Base-by-base conservation (phyloP, 1,284 basidiomycete genomes). In the Apiotrichum porosum region DNA sequence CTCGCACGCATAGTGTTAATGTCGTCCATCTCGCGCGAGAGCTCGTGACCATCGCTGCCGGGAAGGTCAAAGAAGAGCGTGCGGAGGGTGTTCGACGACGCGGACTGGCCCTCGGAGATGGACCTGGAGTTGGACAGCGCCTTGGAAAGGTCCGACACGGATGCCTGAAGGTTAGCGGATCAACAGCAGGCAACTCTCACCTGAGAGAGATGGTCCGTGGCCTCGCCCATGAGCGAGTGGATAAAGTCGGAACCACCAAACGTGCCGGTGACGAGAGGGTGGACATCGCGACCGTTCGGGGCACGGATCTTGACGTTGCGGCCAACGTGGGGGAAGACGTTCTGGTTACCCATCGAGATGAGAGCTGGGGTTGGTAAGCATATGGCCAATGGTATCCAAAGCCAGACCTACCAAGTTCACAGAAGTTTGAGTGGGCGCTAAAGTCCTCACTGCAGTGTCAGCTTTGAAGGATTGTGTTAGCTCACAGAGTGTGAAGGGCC, bases 261-360 rank as follows among this genome's bases (percentile, higher is more conserved):
- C 0, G 89, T 87, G 9, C 84, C 90, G 3, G 91, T 94, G 12
- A 94, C 85, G 39, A 94, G 77, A 0, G 89, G 90, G 3, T 85
- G 82, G 21, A 91, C 86, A 68, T 76, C 77, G 53, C 80, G 79
- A 4, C 91, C 89, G 52, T 84, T 82, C 0, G 84, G 87, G 21
- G 86, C 83, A 49, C 84, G 83, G 22, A 95, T 77, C 37, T 83
- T 79, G 36, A 86, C 83, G 49, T 85, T 81, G 56, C 88, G 84
- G 12, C 92, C 92, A 30, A 95, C 87, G 63, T 97, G 91, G n/a
- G 82, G 72, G 74, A 95, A 97, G 3, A 95, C 84, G 38, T 91
- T 74, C 2, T 73, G 64, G 63, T 90, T 75, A 0, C 90, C 90
- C 72, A 90, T 77, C 8, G 79, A 78, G 39, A 85, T 80, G 13